These are phyloP conservation scores for Paecilomyces fulvus DNA, from an alignment of 2,329 filamentous ascomycete genomes.

Conservation along the genomic window DNA sequence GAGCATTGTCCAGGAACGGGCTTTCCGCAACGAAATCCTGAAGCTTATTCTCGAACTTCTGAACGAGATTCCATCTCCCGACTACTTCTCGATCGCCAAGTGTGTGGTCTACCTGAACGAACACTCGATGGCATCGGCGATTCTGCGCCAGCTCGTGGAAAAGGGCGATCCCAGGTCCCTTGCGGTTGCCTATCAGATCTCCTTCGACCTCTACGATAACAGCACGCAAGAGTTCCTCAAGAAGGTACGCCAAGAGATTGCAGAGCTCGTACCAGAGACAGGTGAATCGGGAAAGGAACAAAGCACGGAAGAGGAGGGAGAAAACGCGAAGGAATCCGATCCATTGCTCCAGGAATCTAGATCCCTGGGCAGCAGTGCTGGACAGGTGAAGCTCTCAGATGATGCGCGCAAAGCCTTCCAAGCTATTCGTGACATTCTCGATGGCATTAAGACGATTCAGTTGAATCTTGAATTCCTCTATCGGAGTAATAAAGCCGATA, in stretches of 20 bases:
- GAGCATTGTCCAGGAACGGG: constrained; percentile 91
- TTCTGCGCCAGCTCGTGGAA: constrained; percentile 72
- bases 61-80: constrained; percentile 82
- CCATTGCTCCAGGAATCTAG: constrained; percentile 48
- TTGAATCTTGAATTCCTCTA: constrained; percentile 95
- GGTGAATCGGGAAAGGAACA: constrained; percentile 34
- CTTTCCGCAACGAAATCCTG: constrained; percentile 74
- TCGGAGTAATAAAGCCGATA: constrained; percentile 87
- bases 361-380: constrained; percentile 34
- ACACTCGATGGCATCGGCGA: constrained; percentile 78
- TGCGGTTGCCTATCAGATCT: constrained; percentile 90
- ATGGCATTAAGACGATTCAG: constrained; percentile 88
- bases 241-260: constrained; percentile 77
- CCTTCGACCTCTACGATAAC: constrained; percentile 97
- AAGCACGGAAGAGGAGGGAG: constrained; percentile 35
- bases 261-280: constrained; percentile 42
- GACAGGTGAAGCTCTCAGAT: constrained; percentile 32
- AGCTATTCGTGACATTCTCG: constrained; percentile 56
- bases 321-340: constrained; percentile 49
- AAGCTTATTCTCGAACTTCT: constrained; percentile 90
- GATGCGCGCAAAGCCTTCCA: constrained; percentile 48
- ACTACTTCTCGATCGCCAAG: constrained; percentile 97
- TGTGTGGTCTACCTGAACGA: constrained; percentile 95
- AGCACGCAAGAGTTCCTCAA: constrained; percentile 93
- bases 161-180: constrained; percentile 70